Percentiles rank a stretch among this genome's conserved stretches.
Evolutionary conservation across 768 basidiomycete species (phyloP).

Genomic region (Saitozyma sp.): DNA sequence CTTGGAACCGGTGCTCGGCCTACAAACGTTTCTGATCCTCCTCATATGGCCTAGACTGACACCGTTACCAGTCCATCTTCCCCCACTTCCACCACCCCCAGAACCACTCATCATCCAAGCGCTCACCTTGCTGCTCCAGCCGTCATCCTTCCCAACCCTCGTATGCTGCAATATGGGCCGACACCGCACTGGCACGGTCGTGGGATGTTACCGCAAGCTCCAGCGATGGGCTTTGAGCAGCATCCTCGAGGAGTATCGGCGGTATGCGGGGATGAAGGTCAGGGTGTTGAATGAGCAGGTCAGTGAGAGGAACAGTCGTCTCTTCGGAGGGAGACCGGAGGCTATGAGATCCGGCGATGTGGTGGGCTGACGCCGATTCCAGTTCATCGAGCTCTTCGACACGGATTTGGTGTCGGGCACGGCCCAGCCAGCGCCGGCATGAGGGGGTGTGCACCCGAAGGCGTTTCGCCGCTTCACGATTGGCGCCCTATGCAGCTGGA

Average conservation of each 20-base stretch:
- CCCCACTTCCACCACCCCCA: conserved; percentile 46
- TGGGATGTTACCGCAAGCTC: conserved; percentile 51
- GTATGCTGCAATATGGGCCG: conserved; percentile 53
- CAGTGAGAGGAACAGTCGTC: conserved; percentile 4
- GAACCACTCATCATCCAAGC: conserved; percentile 54
- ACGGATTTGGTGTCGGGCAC: conserved; percentile 50
- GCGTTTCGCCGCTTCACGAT: neutral
- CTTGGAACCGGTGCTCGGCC: neutral
- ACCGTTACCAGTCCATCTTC: conserved; percentile 36
- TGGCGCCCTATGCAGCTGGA: neutral
- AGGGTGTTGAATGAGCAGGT: conserved; percentile 53
- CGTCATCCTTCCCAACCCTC: conserved; percentile 46
- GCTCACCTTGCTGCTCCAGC: conserved; percentile 50
- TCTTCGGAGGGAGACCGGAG: neutral
- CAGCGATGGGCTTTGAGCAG: conserved; percentile 52
- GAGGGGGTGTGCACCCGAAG: neutral
- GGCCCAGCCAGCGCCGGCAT: conserved; percentile 24
- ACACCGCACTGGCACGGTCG: conserved; percentile 51
- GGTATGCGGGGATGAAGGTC: conserved; percentile 53
- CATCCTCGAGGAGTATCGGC: conserved; percentile 52
- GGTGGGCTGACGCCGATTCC: conserved; percentile 5
- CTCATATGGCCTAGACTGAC: neutral
- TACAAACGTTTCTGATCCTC: neutral
- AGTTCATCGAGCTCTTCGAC: conserved; percentile 56
- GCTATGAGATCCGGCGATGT: neutral